Evolutionary conservation across 352 stramenopile genomes (phyloP), one percentile per base, ranked within the genome.

Genomic region (Phytopythium vexans): DNA sequence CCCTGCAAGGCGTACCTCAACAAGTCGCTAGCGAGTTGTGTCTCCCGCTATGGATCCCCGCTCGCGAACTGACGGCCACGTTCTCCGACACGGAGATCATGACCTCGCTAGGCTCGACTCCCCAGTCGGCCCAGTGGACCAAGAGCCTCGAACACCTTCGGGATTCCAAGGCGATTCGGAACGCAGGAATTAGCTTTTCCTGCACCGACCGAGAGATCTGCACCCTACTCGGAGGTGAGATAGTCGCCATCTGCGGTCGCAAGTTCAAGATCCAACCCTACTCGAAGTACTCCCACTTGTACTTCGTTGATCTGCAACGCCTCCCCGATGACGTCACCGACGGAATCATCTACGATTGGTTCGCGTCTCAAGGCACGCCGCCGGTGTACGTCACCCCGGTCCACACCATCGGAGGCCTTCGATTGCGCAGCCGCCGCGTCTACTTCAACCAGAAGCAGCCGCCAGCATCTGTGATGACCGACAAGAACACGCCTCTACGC

Each of bases 41-140:
- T n/a, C 36, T 52, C 16, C 8, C 41, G 2, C 51, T 60, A 50
- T 64, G 58, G 51, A 65, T 64, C 21, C 58, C 45, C 3, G 51
- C 58, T 3, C n/a, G 31, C 4, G 37, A 16, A 5, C 37, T 47
- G 4, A 52, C 36, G 0, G 14, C 2, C 15, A 60, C 35, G 3
- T 60, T 65, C 41, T 60, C 46, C 0, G 52, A 65, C 15, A 59
- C 44, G 33, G 40, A 60, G n/a, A 60, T 65, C 14, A 60, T 65
- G 58, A 54, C 51, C 1, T 60, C 51, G 1, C 38, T 65, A 15
- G 46, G 46, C 1, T 59, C 44, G 6, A 41, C n/a, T 0, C n/a
- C 21, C 8, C 47, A 65, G 15, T 36, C 41, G n/a, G 10, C 43
- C 7, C 3, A 49, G 6, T 65, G 46, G 51, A 39, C 15, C 1